A percentile compares a stretch with the other conserved stretches of the same genome.
These are phyloP conservation scores for Ophiocordyceps robertsii DNA, from an alignment of 2,329 filamentous ascomycete genomes.

Conservation along the genomic window DNA sequence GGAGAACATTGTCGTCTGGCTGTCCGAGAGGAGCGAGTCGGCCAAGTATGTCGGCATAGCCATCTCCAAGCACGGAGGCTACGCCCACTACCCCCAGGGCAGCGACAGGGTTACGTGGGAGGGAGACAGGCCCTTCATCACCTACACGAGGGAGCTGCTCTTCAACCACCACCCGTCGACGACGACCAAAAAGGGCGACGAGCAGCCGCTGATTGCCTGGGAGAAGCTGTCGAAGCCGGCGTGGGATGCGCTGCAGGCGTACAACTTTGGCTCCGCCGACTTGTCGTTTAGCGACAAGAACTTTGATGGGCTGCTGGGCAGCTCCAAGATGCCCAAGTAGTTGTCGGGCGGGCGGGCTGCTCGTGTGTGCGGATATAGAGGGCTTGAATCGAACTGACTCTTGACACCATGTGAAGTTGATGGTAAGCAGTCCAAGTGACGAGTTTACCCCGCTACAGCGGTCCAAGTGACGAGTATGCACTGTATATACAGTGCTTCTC, in stretches of 20 bases:
- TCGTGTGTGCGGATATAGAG: too few species aligned
- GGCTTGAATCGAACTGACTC: too few species aligned
- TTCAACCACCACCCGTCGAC: too few species aligned
- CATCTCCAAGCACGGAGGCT: conserved; percentile 22
- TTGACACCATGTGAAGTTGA: too few species aligned
- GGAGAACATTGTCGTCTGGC: too few species aligned
- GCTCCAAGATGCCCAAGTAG: not conserved
- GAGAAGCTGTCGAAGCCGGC: conserved; percentile 15
- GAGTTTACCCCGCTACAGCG: too few species aligned
- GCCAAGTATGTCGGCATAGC: conserved; percentile 19
- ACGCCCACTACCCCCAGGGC: conserved; percentile 11
- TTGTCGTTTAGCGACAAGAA: conserved; percentile 24
- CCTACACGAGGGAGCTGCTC: conserved; percentile 10
- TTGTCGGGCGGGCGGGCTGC: too few species aligned
- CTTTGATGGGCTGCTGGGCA: conserved; percentile 5
- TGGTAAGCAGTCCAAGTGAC: too few species aligned
- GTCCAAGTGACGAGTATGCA: too few species aligned
- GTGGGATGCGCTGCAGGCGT: conserved; percentile 18
- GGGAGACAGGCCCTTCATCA: conserved; percentile 24
- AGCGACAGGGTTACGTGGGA: conserved; percentile 14
- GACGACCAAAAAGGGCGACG: too few species aligned
- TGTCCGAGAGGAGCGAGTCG: conserved; percentile 1
- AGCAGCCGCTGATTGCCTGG: too few species aligned
- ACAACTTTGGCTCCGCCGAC: conserved; percentile 26
- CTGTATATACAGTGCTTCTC: too few species aligned